These are phyloP conservation scores for Cardamine resedifolia DNA, from an alignment of 345 rosid genomes.

Conservation along the genomic window DNA sequence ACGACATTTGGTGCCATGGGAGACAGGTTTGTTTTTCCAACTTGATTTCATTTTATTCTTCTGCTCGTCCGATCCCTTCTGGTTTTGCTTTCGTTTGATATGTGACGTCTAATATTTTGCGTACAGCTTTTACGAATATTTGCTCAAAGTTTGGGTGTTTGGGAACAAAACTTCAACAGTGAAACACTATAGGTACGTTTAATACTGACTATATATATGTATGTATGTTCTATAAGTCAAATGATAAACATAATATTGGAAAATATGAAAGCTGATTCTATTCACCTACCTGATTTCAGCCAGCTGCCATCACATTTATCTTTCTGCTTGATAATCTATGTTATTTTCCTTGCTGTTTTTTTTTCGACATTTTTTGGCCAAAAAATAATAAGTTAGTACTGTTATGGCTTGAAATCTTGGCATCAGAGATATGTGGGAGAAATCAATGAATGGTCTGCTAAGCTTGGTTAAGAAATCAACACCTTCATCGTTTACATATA, in stretches of 20 bases:
- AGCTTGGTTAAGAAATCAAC: conserved; percentile 77
- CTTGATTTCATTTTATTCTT: conserved; percentile 1
- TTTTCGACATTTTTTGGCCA: not conserved
- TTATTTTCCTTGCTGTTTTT: conserved; percentile 9
- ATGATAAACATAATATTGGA: not conserved
- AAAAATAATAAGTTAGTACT: not conserved
- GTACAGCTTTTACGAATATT: conserved; percentile 95
- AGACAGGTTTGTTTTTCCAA: conserved; percentile 62
- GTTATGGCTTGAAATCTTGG: conserved; percentile 17
- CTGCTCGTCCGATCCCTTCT: not conserved
- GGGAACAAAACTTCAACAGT: conserved; percentile 82
- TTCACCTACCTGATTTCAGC: not conserved
- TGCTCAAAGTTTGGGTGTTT: conserved; percentile 96
- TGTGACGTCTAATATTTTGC: conserved; percentile 8
- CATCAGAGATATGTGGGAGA: conserved; percentile 97
- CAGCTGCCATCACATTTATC: not conserved
- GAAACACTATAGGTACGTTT: conserved; percentile 61
- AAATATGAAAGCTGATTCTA: conserved; percentile 4
- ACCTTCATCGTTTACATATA: conserved; percentile 81
- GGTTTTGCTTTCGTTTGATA: conserved; percentile 16
- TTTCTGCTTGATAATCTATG: conserved; percentile 2
- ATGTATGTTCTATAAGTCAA: not conserved
- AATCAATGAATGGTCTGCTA: conserved; percentile 88
- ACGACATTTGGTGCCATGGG: conserved; percentile 99
- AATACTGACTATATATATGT: not conserved